A percentile compares a stretch with the other conserved stretches of the same genome.
phyloP scores from a whole-genome alignment of 305 asterid genomes.

The Rubia peregrina region DNA sequence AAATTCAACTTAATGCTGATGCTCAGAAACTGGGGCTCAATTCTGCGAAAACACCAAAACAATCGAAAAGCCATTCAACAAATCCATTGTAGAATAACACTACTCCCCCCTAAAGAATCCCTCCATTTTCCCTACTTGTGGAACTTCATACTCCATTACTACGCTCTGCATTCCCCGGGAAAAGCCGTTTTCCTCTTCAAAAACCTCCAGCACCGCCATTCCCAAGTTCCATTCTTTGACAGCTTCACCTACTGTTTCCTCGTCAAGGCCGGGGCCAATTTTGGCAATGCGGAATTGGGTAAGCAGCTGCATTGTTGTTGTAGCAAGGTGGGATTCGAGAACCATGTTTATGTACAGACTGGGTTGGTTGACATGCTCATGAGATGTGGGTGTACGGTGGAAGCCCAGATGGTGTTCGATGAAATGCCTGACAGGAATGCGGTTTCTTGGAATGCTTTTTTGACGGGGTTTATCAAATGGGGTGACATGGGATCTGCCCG shows the following conservation, averaged over 20 bases:
- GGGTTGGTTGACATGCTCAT: neutral
- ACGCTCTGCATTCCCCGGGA: constrained; percentile 48
- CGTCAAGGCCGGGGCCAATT: constrained; percentile 55
- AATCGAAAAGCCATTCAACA: constrained; percentile 52
- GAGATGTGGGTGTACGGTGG: constrained; percentile 6
- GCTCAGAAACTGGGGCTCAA: constrained; percentile 15
- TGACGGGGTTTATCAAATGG: constrained; percentile 2
- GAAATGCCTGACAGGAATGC: constrained; percentile 7
- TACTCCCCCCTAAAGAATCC: constrained; percentile 16
- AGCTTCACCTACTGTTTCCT: constrained; percentile 73
- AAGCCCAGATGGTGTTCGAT: constrained; percentile 1
- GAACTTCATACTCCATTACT: constrained; percentile 65
- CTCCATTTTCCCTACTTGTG: constrained; percentile 31
- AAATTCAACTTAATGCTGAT: neutral
- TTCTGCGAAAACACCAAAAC: constrained; percentile 39
- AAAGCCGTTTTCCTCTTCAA: constrained; percentile 52
- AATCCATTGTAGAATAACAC: constrained; percentile 49
- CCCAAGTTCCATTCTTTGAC: constrained; percentile 38
- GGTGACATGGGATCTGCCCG: constrained; percentile 6
- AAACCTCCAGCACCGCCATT: constrained; percentile 31
- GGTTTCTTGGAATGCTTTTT: constrained; percentile 8
- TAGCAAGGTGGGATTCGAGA: constrained; percentile 34
- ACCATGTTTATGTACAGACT: constrained; percentile 5
- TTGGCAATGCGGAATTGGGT: constrained; percentile 29
- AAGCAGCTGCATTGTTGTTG: constrained; percentile 47